A percentile compares a stretch with the other conserved stretches of the same genome.
phyloP scores from a whole-genome alignment of 768 basidiomycete species.

The Russula olivacea region DNA sequence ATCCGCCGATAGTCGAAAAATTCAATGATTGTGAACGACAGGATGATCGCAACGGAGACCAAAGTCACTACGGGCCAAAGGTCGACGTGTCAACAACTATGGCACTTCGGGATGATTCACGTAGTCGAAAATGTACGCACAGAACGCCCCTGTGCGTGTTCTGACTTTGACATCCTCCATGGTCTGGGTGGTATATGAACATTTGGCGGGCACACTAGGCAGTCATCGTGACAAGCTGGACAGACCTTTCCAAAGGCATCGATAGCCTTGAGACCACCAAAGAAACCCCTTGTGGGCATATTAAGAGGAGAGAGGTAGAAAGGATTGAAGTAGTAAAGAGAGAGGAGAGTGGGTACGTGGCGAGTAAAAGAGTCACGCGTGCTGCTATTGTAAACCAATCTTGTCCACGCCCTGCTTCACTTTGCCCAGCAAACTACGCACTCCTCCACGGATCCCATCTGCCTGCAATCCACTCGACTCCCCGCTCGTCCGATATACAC shows the following conservation, averaged over 20 bases:
- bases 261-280: conserved; percentile 77
- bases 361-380: neutral
- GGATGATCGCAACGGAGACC: conserved; percentile 84
- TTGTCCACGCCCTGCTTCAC: conserved; percentile 80
- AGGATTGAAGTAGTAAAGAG: conserved; percentile 14
- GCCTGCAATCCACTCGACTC: conserved; percentile 68
- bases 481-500: conserved; percentile 77
- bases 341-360: neutral
- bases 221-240: neutral
- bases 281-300: conserved; percentile 69
- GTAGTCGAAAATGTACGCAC: conserved; percentile 42
- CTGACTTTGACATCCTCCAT: conserved; percentile 99
- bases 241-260: conserved; percentile 99
- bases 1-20: conserved; percentile 92
- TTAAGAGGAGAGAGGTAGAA: conserved; percentile 18
- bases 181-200: conserved; percentile 49
- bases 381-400: conserved; percentile 35
- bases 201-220: neutral
- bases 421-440: conserved; percentile 81
- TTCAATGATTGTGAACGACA: conserved; percentile 87
- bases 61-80: conserved; percentile 67
- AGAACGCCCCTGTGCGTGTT: conserved; percentile 86
- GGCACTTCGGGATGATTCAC: neutral
- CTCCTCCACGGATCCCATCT: conserved; percentile 85
- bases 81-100: conserved; percentile 18